Evolutionary conservation across 1,284 basidiomycete genomes (phyloP), one percentile per base, ranked within the genome.

Genomic region (Mycena sp.): DNA sequence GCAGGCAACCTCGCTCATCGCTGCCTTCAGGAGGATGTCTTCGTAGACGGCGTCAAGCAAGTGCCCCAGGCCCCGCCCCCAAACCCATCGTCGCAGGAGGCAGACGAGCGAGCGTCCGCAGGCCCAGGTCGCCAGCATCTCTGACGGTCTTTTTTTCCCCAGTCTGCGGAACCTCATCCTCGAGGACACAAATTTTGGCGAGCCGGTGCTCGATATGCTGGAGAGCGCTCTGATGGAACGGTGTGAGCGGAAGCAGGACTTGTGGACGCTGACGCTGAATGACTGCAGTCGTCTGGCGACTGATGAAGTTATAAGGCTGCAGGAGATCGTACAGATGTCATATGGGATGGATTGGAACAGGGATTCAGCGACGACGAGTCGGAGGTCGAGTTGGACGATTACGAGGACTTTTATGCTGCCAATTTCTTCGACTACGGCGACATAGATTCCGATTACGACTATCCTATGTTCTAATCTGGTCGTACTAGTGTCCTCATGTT

Each of bases 131-230:
- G 43, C 55, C 41, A 23, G 2, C 32, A n/a, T 43, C 17, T 17
- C 41, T 17, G 54, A 54, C 5, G 48, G 52, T 17, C 48, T 80
- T 63, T 73, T 71, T 67, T 74, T 77, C 57, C 76, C 78, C 0
- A 67, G 67, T 19, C 71, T 82, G 48, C 66, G 69, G 46, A 68
- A 71, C 49, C 66, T 82, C 19, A 65, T 68, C 23, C 50, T 81
- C 17, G 62, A 71, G 30, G 51, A 58, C 1, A 58, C 71, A 12
- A 56, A 64, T 23, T 81, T 80, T 32, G 69, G 65, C 14, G 67
- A 66, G 21, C 57, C 46, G 48, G 58, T 19, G 12, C 58, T 70
- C 21, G 64, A 72, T 5, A 44, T 43, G 28, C 58, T 78, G 14
- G 56, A 48, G 53, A 69, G 67, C 21, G 72, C 72, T 28, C 56